Evolutionary conservation across 2,329 filamentous ascomycete genomes (phyloP), one percentile per base, ranked within the genome.

Genomic region (Ambrosiella cleistominuta): DNA sequence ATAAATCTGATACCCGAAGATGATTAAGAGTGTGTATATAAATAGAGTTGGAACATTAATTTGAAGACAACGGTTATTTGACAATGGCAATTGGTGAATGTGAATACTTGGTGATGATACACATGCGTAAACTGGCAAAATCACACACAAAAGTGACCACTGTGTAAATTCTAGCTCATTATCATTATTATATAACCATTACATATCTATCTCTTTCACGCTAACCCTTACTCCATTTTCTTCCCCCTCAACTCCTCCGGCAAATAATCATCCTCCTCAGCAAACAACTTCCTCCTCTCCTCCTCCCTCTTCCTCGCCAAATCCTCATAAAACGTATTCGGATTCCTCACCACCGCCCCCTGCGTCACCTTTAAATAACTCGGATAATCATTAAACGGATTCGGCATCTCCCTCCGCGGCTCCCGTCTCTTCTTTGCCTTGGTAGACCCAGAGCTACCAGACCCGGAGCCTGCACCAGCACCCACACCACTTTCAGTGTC

Each of bases 271-370:
- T 51, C 47, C 19, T 15, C 17, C 27, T 54, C 52, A 15, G 12
- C 38, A 40, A 42, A 42, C 7, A 54, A 3, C 17, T 17, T 42
- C 15, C 52, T n/a, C 17, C 52, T 19, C 37, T 54, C 52, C 15
- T 54, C 52, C 52, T 54, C 52, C 52, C 39, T 54, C 52, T 42
- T 27, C 39, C 52, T 54, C 37, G 38, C 52, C 52, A 54, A 42
- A 54, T 54, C 52, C 52, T 54, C 37, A 54, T 54, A 54, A 54
- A 54, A 54, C 52, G 52, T 42, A 35, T 35, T 8, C 52, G 52
- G 52, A 35, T 54, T 54, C 52, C 57, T 47, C 6, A 56, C 52
- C 40, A 55, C 45, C 12, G 57, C 49, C 66, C 68, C 56, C 70
- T 64, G 1, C 66, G 52, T 50, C 8, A 49, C 11, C 19, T 52